Base-by-base conservation (phyloP, 1,139 yeast genomes). In the Pichia cactophila region DNA sequence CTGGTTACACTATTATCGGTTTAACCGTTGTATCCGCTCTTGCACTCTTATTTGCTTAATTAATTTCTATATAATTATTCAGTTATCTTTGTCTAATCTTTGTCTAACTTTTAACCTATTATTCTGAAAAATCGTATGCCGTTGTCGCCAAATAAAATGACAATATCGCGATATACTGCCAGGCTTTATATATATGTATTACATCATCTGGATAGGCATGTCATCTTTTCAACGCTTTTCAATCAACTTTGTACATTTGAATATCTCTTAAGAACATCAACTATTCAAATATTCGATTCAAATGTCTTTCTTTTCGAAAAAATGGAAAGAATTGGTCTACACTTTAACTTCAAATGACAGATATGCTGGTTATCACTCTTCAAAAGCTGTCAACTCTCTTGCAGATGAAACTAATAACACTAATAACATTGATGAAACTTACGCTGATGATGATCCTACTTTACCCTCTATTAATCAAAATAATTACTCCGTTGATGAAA, bases 1-100 rank as follows among this genome's bases (percentile, higher is more conserved):
- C 97, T 44, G 97, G 97, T 56, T 88, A 88, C 69, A 72, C 78
- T 47, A 96, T 89, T 31, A 68, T 89, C 56, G 97, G 82, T 37
- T 72, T 79, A 59, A 73, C 95, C 45, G 85, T 83, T 31, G 60
- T 84, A 48, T 63, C 81, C 33, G 88, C 95, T 47, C 61, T 87
- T 33, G 77, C 71, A 66, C 71, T 79, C 56, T 65, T 78, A 50
- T 74, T 73, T 67, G 70, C 69, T 16, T 64, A 54, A 54, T 37
- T 20, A 5, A 31, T 31, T 31, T 4, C 12, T 29, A 2, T 29
- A 29, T 29, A 29, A 29, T 2, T 29, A 10, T 29, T 10, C 12
- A 10, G 12, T 29, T 10, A 29, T 9, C 10, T 29, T 29, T 29
- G 11, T 8, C 11, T 28, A 28, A 8, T 10, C 33, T 31, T 11